These are phyloP conservation scores for Coemansia erecta DNA, from an alignment of 192 early-diverging fungal genomes.

Conservation along the genomic window DNA sequence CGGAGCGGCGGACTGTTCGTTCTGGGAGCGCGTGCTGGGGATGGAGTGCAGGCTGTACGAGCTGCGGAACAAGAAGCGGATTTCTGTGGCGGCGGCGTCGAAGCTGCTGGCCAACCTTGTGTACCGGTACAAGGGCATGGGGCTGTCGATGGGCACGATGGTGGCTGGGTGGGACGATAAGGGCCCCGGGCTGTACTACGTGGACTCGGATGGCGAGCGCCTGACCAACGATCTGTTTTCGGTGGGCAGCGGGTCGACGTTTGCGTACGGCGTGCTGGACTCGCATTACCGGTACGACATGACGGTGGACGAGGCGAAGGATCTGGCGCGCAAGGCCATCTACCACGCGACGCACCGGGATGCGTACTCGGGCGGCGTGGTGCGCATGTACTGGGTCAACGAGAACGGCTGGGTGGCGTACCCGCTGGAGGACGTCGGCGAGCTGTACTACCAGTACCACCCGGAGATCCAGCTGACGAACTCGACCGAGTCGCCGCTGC, in stretches of 20 bases:
- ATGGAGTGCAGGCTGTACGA: constrained; percentile 92
- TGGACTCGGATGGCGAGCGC: constrained; percentile 92
- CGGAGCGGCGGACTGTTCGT: constrained; percentile 97
- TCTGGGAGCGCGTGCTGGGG: constrained; percentile 97
- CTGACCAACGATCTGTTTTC: constrained; percentile 88
- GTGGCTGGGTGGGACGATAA: constrained; percentile 93
- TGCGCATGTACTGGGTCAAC: constrained; percentile 92
- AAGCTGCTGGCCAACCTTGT: constrained; percentile 97
- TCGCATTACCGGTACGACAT: constrained; percentile 81
- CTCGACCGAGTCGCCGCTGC: constrained; percentile 36
- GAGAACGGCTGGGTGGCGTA: constrained; percentile 86
- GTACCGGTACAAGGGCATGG: constrained; percentile 98
- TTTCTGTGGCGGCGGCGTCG: constrained; percentile 96
- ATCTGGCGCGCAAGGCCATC: constrained; percentile 86
- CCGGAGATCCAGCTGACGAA: constrained; percentile 41
- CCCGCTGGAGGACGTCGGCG: constrained; percentile 78
- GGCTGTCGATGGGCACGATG: constrained; percentile 99
- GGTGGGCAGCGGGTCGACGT: constrained; percentile 98
- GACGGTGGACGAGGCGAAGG: constrained; percentile 80
- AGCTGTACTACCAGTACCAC: constrained; percentile 75
- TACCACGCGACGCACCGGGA: constrained; percentile 96
- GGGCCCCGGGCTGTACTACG: constrained; percentile 92
- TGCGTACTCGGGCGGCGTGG: constrained; percentile 84
- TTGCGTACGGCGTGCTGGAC: constrained; percentile 98
- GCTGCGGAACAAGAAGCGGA: constrained; percentile 97